Evolutionary conservation across 2,329 filamentous ascomycete genomes (phyloP), one percentile per base, ranked within the genome.

Genomic region (Beauveria medogensis): DNA sequence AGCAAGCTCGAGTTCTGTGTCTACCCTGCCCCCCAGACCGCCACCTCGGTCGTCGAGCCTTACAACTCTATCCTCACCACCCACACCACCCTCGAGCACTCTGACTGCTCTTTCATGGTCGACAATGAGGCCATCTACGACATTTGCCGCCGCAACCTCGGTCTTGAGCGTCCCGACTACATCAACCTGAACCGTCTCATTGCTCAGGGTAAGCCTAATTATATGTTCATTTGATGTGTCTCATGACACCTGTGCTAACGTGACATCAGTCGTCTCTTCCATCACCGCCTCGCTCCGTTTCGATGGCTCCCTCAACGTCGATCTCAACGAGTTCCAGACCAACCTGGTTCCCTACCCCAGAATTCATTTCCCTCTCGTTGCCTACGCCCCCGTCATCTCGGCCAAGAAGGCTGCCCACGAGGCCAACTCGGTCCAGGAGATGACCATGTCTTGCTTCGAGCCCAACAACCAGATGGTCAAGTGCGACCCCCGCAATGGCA

Each of bases 381-480:
- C 92, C 67, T 99, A 97, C 76, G 85, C 94, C 50, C 93, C 93
- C 64, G 90, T 99, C 73, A 87, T 97, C 77, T 97, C 92, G 65
- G 90, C 92, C 65, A 89, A 91, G 76, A 97, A 97, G 87, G 91
- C 92, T 70, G 89, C 91, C 63, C 93, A 99, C 82, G 93, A 99
- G 84, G 88, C 92, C 83, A 96, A 97, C 87, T 94, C 91, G 30
- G 93, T 97, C 67, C 89, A 92, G 80, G 94, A 97, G 83, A 97
- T 97, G 82, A 95, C 91, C 78, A 95, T 93, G 87, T 91, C 91
- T 68, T 97, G 93, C 88, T 99, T 99, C 82, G 93, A 99, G 86
- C 92, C 93, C 70, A 90, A 97, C 87, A 97, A 96, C 87, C 93
- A 99, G 88, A 99, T 99, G 93, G 93, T 99, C 77, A 96, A 96